These are phyloP conservation scores for Fusarium sp. DNA, from an alignment of 2,329 filamentous ascomycete species.

Conservation along the genomic window DNA sequence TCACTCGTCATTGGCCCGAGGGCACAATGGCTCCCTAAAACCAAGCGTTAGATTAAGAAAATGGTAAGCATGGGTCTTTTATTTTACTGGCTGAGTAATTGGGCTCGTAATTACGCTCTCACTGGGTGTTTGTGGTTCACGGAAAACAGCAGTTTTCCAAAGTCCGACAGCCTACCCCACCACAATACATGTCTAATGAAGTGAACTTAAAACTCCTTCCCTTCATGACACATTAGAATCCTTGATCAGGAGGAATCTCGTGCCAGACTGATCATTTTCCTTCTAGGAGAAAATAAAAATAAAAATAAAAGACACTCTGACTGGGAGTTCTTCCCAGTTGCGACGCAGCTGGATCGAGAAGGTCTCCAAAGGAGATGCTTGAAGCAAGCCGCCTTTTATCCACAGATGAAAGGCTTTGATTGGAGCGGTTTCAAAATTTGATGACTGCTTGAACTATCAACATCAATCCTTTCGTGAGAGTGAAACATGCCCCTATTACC, in stretches of 20 bases:
- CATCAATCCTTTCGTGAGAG: background rate
- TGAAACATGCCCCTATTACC: background rate
- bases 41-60: background rate
- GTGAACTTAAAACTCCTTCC: too few relatives aligned
- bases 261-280: too few relatives aligned
- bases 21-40: background rate
- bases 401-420: rapidly evolving
- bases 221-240: background rate
- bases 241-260: background rate
- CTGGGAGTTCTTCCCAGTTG: background rate
- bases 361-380: background rate
- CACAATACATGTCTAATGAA: background rate
- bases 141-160: slow-evolving; percentile 32
- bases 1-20: background rate
- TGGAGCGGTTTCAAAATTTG: background rate
- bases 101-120: background rate
- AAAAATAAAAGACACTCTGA: too few relatives aligned
- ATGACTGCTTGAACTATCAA: background rate
- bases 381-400: background rate
- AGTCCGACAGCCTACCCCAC: slow-evolving; percentile 11
- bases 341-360: background rate
- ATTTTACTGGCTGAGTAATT: slow-evolving; percentile 7
- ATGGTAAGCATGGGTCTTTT: background rate
- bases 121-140: background rate
- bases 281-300: background rate